phyloP scores from a whole-genome alignment of 2,329 filamentous ascomycete genomes.

The Fusarium continuum region DNA sequence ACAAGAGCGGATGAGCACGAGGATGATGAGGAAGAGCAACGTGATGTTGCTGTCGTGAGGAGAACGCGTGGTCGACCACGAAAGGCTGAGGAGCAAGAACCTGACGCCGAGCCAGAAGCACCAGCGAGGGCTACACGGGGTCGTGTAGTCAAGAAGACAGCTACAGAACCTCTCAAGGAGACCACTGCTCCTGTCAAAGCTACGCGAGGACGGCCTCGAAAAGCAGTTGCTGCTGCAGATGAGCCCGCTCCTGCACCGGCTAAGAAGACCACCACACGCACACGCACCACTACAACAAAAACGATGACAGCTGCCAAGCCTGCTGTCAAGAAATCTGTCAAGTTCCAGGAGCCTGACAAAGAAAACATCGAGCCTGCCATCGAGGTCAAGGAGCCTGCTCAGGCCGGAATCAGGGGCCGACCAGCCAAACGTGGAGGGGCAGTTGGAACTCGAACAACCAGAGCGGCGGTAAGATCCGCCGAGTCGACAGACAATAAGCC shows the following conservation, averaged over 20 bases:
- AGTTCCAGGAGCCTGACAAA: conserved; percentile 71
- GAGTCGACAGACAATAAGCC: conserved; percentile 57
- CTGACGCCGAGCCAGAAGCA: conserved; percentile 31
- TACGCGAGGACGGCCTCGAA: conserved; percentile 58
- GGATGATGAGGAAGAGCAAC: conserved; percentile 55
- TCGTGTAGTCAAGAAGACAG: conserved; percentile 43
- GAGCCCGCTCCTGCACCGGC: conserved; percentile 43
- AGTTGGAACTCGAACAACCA: conserved; percentile 47
- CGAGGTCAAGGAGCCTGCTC: conserved; percentile 49
- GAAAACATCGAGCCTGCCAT: conserved; percentile 64
- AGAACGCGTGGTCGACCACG: conserved; percentile 54
- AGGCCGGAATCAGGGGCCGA: conserved; percentile 50
- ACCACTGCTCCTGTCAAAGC: conserved; percentile 45
- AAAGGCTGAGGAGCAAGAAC: conserved; percentile 50
- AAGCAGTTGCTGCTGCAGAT: conserved; percentile 43
- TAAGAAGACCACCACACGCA: conserved; percentile 47
- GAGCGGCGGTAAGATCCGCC: conserved; percentile 46
- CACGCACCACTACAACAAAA: conserved; percentile 46
- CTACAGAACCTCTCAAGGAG: conserved; percentile 38
- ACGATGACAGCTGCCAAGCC: conserved; percentile 52
- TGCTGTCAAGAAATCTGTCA: conserved; percentile 67
- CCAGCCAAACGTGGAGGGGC: conserved; percentile 56
- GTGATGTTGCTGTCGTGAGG: conserved; percentile 48
- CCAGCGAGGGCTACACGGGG: conserved; percentile 44
- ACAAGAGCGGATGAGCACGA: conserved; percentile 62